A percentile compares a stretch with the other conserved stretches of the same genome.
Conservation (phyloP, 352 stramenopile species). For the Globisporangium splendens region DNA sequence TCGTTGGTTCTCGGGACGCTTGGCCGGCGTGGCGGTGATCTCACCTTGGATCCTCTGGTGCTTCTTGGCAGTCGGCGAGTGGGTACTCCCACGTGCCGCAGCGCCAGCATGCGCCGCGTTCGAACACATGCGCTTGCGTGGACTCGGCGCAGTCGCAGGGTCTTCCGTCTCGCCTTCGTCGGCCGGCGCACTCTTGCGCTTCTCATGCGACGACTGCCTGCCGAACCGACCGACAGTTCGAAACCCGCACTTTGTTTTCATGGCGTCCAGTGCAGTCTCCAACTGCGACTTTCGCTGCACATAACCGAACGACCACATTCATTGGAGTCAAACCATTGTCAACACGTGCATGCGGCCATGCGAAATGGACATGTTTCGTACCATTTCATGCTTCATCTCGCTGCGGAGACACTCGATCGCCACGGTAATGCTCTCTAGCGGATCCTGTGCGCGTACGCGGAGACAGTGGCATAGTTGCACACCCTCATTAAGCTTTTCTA, state of each 20-base stretch:
- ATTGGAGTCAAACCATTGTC: neutral
- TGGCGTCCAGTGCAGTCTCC: slow-evolving; percentile 34
- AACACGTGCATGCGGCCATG: neutral
- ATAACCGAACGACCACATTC: neutral
- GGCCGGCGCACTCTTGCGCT: slow-evolving; percentile 12
- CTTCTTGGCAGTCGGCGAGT: slow-evolving; percentile 25
- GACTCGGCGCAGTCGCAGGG: too few species aligned
- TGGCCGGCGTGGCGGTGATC: slow-evolving; percentile 32
- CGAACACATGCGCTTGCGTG: slow-evolving; percentile 1
- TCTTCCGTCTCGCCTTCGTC: too few species aligned
- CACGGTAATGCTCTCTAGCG: slow-evolving; percentile 38
- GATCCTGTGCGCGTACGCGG: slow-evolving; percentile 19
- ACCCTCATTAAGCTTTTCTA: too few species aligned
- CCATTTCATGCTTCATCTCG: slow-evolving; percentile 38
- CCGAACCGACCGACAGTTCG: neutral
- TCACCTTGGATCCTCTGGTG: slow-evolving; percentile 39
- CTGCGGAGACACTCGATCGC: slow-evolving; percentile 31
- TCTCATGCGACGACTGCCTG: neutral
- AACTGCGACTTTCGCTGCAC: slow-evolving; percentile 28
- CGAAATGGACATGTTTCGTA: slow-evolving; percentile 10
- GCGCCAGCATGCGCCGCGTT: neutral
- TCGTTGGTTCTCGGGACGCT: slow-evolving; percentile 42
- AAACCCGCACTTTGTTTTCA: slow-evolving; percentile 28
- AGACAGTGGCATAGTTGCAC: too few species aligned
- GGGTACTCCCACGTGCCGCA: neutral